These are phyloP conservation scores for Leishmania guyanensis DNA, from an alignment of 208 protist genomes.

Conservation along the genomic window DNA sequence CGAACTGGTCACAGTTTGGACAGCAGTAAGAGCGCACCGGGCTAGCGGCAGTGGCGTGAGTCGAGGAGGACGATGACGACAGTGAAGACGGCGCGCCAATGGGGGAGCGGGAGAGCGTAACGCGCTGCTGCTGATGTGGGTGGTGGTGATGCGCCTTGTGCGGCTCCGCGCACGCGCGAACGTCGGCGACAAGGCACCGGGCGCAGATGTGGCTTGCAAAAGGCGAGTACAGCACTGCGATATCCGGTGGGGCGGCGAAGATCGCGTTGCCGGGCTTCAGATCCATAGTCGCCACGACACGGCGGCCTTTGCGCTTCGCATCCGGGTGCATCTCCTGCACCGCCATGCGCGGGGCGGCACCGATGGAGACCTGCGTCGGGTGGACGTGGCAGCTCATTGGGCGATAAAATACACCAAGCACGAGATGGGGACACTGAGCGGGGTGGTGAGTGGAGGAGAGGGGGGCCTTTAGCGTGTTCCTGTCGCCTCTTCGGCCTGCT, in stretches of 20 bases:
- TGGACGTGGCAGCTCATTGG: conserved; percentile 4
- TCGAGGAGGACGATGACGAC: background rate
- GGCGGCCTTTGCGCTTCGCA: conserved; percentile 47
- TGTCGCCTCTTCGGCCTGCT: no score
- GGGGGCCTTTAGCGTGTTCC: no score
- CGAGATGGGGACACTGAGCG: background rate
- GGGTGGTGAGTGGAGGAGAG: background rate
- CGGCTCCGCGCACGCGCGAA: background rate
- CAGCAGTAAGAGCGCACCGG: conserved; percentile 37
- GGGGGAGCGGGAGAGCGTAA: background rate
- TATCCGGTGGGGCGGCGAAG: conserved; percentile 48
- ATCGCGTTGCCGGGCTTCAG: conserved; percentile 42
- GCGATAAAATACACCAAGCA: background rate
- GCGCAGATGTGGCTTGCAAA: conserved; percentile 57
- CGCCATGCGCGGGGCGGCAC: conserved; percentile 25
- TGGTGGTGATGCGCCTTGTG: background rate
- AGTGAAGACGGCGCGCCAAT: background rate
- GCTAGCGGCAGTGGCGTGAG: background rate
- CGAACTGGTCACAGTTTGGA: conserved; percentile 71
- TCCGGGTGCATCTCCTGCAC: conserved; percentile 23
- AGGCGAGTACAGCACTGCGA: conserved; percentile 73
- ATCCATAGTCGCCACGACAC: conserved; percentile 51
- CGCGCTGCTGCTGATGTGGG: background rate
- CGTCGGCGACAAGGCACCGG: conserved; percentile 51
- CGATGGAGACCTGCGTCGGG: conserved; percentile 4